phyloP scores from a whole-genome alignment of 1,284 basidiomycete species.

The Moniliella sp. region DNA sequence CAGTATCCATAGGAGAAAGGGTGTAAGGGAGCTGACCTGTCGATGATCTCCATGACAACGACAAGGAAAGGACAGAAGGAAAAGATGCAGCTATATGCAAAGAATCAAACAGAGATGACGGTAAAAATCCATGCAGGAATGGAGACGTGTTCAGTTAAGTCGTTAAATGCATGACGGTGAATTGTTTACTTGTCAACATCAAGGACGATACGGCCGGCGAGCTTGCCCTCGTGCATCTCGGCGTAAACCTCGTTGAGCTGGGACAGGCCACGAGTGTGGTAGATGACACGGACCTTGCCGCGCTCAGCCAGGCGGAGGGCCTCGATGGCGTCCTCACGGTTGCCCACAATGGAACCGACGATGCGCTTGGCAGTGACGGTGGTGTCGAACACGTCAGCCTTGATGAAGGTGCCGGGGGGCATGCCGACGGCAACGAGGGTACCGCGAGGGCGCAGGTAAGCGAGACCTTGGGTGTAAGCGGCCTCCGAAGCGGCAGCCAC shows the following conservation, averaged over 20 bases:
- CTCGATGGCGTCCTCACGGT: slow-evolving; percentile 24
- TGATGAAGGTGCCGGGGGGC: slow-evolving; percentile 44
- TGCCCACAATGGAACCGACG: slow-evolving; percentile 53
- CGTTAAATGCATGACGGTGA: too few species aligned
- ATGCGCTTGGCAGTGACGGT: slow-evolving; percentile 43
- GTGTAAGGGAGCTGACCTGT: too few species aligned
- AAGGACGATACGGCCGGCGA: slow-evolving; percentile 48
- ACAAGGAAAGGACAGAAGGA: too few species aligned
- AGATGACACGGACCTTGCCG: slow-evolving; percentile 40
- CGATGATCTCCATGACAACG: too few species aligned
- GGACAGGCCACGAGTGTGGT: too few species aligned
- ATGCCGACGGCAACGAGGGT: slow-evolving; percentile 55
- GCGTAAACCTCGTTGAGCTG: too few species aligned
- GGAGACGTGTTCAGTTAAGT: too few species aligned
- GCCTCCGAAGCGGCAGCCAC: slow-evolving; percentile 35
- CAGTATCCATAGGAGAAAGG: too few species aligned
- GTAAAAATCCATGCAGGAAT: too few species aligned
- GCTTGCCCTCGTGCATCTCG: slow-evolving; percentile 40
- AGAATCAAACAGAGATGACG: too few species aligned
- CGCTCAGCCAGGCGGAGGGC: slow-evolving; percentile 49
- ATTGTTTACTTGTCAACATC: slow-evolving; percentile 34
- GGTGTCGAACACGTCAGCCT: slow-evolving; percentile 50
- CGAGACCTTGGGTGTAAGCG: slow-evolving; percentile 52
- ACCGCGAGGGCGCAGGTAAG: slow-evolving; percentile 42
- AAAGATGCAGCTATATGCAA: too few species aligned